Conservation (phyloP, 2,329 filamentous ascomycete species). For the Monosporascus sp. region DNA sequence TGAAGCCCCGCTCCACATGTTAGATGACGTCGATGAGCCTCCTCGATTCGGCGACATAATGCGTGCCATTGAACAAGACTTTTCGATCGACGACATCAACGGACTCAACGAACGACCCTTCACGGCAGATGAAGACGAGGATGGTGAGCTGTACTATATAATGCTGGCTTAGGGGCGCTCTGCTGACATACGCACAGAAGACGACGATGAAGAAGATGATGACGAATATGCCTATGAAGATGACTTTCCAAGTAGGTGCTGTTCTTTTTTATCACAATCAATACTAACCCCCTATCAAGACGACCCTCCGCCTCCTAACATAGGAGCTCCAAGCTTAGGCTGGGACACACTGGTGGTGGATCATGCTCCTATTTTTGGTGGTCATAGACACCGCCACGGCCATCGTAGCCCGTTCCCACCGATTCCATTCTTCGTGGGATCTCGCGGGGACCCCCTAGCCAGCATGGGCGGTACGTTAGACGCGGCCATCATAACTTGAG, state of each 20-base stretch:
- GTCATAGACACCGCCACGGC: constrained; percentile 50
- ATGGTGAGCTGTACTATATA: constrained; percentile 35
- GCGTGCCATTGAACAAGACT: constrained; percentile 50
- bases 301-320: constrained; percentile 37
- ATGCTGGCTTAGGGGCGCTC: neutral
- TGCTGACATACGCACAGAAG: constrained; percentile 29
- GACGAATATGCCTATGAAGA: constrained; percentile 62
- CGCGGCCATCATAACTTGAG: neutral
- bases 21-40: constrained; percentile 35
- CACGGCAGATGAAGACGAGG: constrained; percentile 53
- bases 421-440: constrained; percentile 27
- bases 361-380: constrained; percentile 34
- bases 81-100: constrained; percentile 46
- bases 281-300: constrained; percentile 23
- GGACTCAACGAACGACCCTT: constrained; percentile 46
- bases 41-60: constrained; percentile 48
- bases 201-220: constrained; percentile 62
- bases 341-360: constrained; percentile 55
- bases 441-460: constrained; percentile 19
- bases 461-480: constrained; percentile 21
- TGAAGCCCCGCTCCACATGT: constrained; percentile 43
- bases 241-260: constrained; percentile 49
- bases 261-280: neutral
- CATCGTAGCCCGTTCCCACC: constrained; percentile 56
- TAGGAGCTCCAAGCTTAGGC: constrained; percentile 42